These are phyloP conservation scores for Beauveria scarabaeidicola DNA, from an alignment of 2,329 filamentous ascomycete genomes.

Conservation along the genomic window DNA sequence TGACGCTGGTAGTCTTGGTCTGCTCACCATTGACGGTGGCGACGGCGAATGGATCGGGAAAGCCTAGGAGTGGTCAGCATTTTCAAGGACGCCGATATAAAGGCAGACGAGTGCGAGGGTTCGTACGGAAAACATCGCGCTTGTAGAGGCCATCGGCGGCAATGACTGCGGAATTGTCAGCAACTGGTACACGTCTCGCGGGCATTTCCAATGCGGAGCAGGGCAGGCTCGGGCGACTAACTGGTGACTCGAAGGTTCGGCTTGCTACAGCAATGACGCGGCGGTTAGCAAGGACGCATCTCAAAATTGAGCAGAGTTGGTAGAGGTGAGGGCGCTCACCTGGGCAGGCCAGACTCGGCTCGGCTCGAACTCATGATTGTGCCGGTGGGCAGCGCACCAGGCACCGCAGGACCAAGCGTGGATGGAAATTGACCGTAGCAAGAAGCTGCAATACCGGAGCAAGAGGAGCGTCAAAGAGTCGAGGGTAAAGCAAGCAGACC, in stretches of 20 bases:
- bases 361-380: slow-evolving; percentile 22
- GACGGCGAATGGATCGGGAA: slow-evolving; percentile 95
- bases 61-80: slow-evolving; percentile 51
- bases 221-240: slow-evolving; percentile 37
- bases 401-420: slow-evolving; percentile 8
- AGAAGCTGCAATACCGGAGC: slow-evolving; percentile 3
- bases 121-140: slow-evolving; percentile 94
- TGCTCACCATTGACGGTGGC: slow-evolving; percentile 96
- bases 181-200: slow-evolving; percentile 14
- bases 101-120: slow-evolving; percentile 19
- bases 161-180: slow-evolving; percentile 64
- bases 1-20: slow-evolving; percentile 94
- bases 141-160: slow-evolving; percentile 98
- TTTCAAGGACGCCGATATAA: background rate
- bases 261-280: slow-evolving; percentile 41
- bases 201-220: slow-evolving; percentile 1
- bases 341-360: slow-evolving; percentile 28
- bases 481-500: background rate
- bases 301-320: slow-evolving; percentile 10
- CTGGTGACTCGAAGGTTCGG: slow-evolving; percentile 91
- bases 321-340: slow-evolving; percentile 20
- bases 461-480: background rate
- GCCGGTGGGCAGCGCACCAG: slow-evolving; percentile 1
- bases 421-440: background rate
- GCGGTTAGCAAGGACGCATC: slow-evolving; percentile 22